phyloP scores from a whole-genome alignment of 148 eudicot species.

The Gaultheria prostrata region DNA sequence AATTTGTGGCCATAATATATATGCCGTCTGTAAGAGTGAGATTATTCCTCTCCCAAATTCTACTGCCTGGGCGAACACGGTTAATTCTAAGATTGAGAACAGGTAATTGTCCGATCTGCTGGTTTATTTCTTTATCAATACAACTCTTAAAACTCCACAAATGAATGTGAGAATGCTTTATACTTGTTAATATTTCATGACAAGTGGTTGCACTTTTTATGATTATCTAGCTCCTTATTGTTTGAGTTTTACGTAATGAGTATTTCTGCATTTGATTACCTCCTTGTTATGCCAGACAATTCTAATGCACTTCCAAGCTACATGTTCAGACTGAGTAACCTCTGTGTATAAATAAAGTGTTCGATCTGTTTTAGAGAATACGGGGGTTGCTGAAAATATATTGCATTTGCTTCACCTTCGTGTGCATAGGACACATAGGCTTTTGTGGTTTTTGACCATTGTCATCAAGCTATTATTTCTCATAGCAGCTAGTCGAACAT shows the following conservation, averaged over 20 bases:
- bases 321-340: neutral
- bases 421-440: neutral
- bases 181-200: neutral
- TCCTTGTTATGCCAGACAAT: neutral
- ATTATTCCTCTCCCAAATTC: conserved; percentile 66
- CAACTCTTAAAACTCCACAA: neutral
- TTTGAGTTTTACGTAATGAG: neutral
- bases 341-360: neutral
- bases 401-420: neutral
- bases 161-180: neutral
- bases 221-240: neutral
- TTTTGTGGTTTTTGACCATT: conserved; percentile 12
- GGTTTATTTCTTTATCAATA: conserved; percentile 6
- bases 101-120: conserved; percentile 40
- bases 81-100: conserved; percentile 48
- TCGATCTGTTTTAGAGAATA: neutral
- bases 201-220: neutral
- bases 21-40: conserved; percentile 78
- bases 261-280: neutral
- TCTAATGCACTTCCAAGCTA: neutral
- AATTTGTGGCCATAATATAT: conserved; percentile 78
- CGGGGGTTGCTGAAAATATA: conserved; percentile 3
- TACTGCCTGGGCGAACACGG: conserved; percentile 32
- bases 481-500: neutral
- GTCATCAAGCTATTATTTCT: neutral